Base-by-base conservation (phyloP, 139 green algal genomes). In the Asterochloris sp. region DNA sequence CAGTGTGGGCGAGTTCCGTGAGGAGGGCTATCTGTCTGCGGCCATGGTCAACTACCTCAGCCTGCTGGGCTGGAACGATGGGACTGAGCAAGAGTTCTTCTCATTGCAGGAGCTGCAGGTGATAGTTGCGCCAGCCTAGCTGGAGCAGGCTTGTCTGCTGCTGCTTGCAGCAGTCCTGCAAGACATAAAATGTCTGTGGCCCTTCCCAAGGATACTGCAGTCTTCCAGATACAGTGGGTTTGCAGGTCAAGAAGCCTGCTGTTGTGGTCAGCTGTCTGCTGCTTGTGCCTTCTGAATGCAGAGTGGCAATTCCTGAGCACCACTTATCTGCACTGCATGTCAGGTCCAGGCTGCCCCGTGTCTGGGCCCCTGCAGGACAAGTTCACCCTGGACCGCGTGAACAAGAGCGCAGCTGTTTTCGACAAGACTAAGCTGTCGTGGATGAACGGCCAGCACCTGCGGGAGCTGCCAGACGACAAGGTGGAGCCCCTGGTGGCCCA, bases 21-120 rank as follows among this genome's bases (percentile, higher is more conserved):
- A 94, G 64, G 87, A 96, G 79, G 96, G 97, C 54, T 99, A 93
- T 92, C 90, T 99, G 68, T 85, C 94, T 10, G 85, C 93, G 78
- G 97, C 97, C 77, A 98, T 99, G 94, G 75, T 98, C 62, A 99
- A 99, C 91, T 99, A 94, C 91, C 91, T 99, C 38, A 91, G 94
- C 0, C 92, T 99, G 69, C 92, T 99, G 74, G 97, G 97, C 79
- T 99, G 97, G 97, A 99, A 99, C 87, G 97, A 99, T 81, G 97
- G 97, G 83, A 98, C 94, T 8, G 97, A 99, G 92, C 90, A 99
- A 62, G 83, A 87, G 74, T 47, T 87, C 61, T 84, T 76, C 66
- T 74, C 63, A 15, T 74, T 91, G 19, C 82, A 92, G n/a, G 91
- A 96, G 85, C 85, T 97, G 62, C 82, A 87, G 69, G 62, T 83